phyloP scores from a whole-genome alignment of 164 flowering plant genomes.

The Brasenia schreberi region DNA sequence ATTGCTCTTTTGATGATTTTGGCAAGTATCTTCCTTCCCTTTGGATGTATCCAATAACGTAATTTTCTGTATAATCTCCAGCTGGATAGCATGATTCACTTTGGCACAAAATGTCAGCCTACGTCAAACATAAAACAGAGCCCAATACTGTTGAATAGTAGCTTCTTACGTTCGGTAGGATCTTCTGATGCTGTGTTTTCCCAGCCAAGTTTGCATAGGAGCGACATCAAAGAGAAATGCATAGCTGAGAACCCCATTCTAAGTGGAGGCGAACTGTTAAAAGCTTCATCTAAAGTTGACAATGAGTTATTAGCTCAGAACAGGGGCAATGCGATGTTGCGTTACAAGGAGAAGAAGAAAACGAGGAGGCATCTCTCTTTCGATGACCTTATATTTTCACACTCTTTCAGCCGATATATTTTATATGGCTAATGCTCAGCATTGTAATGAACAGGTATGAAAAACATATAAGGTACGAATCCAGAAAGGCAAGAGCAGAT shows the following conservation, averaged over 20 bases:
- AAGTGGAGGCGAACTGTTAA: background rate
- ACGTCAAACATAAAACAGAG: background rate
- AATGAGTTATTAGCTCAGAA: slow-evolving; percentile 60
- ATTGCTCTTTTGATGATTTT: no score
- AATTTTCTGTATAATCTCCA: background rate
- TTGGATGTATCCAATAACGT: no score
- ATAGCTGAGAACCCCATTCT: background rate
- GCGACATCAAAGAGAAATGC: background rate
- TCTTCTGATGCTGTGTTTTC: background rate
- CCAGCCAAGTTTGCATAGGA: background rate
- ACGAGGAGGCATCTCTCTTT: slow-evolving; percentile 37
- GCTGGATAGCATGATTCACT: background rate
- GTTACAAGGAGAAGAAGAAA: slow-evolving; percentile 90
- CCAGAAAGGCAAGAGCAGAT: slow-evolving; percentile 93
- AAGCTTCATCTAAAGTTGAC: slow-evolving; percentile 22
- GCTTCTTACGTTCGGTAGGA: background rate
- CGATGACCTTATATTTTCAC: no score
- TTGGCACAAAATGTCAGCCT: background rate
- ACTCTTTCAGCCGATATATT: no score
- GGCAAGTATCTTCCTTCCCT: no score
- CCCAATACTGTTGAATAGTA: background rate
- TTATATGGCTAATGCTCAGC: background rate
- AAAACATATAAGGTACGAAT: slow-evolving; percentile 90
- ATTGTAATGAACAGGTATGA: slow-evolving; percentile 42
- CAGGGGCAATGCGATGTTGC: slow-evolving; percentile 88